These are phyloP conservation scores for Fonsecaea erecta DNA, from an alignment of 2,329 filamentous ascomycete genomes.

Conservation along the genomic window DNA sequence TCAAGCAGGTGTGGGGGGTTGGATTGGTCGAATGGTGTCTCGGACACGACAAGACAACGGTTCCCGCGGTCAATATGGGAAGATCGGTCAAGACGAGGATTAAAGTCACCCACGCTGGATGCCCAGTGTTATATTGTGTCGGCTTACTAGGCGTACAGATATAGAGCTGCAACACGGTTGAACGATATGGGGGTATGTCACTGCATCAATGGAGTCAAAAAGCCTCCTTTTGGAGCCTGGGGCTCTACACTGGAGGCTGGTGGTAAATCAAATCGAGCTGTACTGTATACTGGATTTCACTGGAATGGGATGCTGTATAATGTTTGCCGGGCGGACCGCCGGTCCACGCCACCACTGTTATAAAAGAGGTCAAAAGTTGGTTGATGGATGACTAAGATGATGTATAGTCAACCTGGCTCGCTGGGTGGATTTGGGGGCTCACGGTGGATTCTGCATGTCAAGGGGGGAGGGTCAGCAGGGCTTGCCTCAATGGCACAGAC, in stretches of 20 bases:
- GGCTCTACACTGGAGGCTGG: not conserved
- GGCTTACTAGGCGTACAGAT: constrained; percentile 8
- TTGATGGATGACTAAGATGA: constrained; percentile 1
- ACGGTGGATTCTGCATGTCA: not conserved
- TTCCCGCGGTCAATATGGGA: constrained; percentile 36
- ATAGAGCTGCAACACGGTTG: constrained; percentile 3
- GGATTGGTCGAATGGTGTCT: constrained; percentile 69
- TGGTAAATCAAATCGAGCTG: not conserved
- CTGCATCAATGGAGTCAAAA: not conserved
- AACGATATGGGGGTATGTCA: not conserved
- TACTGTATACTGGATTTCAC: not conserved
- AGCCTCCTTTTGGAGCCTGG: not conserved
- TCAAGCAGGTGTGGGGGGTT: constrained; percentile 66
- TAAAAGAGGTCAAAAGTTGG: not conserved
- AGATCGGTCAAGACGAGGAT: constrained; percentile 37
- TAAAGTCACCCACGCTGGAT: constrained; percentile 8
- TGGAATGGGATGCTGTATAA: not conserved
- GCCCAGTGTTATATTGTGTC: not conserved
- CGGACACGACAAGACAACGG: constrained; percentile 32
- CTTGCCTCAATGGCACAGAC: not conserved
- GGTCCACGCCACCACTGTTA: not conserved
- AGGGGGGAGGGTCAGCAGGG: not conserved
- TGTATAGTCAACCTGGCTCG: not conserved
- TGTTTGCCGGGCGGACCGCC: not conserved
- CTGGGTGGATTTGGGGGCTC: not conserved